phyloP scores from a whole-genome alignment of 2,329 filamentous ascomycete species.

The Phyllosticta capitalensis region DNA sequence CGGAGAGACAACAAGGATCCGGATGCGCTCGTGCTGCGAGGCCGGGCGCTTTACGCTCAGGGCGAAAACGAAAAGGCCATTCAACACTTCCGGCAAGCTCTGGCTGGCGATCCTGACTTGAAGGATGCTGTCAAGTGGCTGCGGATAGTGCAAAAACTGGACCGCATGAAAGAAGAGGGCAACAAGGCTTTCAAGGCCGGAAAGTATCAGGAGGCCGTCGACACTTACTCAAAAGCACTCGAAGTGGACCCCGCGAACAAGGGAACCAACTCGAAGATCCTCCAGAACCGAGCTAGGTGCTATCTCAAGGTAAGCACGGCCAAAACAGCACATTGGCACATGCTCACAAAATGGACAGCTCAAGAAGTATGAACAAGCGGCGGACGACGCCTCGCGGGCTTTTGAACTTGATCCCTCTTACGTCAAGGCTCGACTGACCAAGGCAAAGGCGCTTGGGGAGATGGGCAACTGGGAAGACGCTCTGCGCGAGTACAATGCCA shows the following conservation, averaged over 20 bases:
- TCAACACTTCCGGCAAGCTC: constrained; percentile 81
- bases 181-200: constrained; percentile 84
- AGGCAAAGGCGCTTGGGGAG: constrained; percentile 79
- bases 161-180: constrained; percentile 88
- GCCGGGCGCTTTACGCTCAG: constrained; percentile 77
- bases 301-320: constrained; percentile 47
- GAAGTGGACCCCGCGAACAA: constrained; percentile 81
- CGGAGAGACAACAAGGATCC: constrained; percentile 84
- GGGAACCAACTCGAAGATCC: constrained; percentile 86
- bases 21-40: constrained; percentile 83
- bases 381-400: constrained; percentile 77
- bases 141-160: constrained; percentile 80
- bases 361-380: constrained; percentile 73
- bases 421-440: constrained; percentile 84
- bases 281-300: constrained; percentile 87
- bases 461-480: constrained; percentile 89
- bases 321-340: background rate
- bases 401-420: constrained; percentile 76
- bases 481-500: constrained; percentile 76
- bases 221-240: constrained; percentile 75
- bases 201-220: constrained; percentile 68
- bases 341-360: constrained; percentile 38
- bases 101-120: constrained; percentile 87
- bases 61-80: constrained; percentile 94
- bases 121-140: constrained; percentile 81